Conservation (phyloP, 805 yeast species). For the Hanseniaspora thailandica region DNA sequence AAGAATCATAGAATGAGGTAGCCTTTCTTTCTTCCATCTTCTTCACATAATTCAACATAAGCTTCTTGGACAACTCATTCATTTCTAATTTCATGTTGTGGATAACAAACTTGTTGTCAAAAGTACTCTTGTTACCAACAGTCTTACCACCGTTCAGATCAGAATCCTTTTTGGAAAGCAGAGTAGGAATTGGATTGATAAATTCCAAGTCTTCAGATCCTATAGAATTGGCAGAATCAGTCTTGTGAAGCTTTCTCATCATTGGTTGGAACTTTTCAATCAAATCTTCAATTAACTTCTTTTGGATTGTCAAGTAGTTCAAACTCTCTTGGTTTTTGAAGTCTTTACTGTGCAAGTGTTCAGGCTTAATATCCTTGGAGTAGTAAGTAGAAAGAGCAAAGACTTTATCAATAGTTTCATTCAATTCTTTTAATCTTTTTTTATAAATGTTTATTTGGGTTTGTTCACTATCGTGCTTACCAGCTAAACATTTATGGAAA, state of each 20-base stretch:
- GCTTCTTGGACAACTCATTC: constrained; percentile 40
- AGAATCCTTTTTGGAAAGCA: constrained; percentile 1
- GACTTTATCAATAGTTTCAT: not conserved
- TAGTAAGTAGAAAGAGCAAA: not conserved
- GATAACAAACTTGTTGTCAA: constrained; percentile 47
- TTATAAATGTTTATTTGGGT: constrained; percentile 40
- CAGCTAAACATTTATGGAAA: constrained; percentile 45
- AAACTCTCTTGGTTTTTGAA: not conserved
- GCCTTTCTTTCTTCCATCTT: constrained; percentile 35
- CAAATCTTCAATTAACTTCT: not conserved
- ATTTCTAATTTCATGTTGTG: constrained; percentile 47
- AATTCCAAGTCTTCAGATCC: constrained; percentile 14
- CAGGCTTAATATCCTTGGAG: not conserved
- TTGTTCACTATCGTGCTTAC: constrained; percentile 40
- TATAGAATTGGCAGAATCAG: not conserved
- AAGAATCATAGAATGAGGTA: constrained; percentile 36
- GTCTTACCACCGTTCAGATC: not conserved
- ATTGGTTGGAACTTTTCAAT: constrained; percentile 6
- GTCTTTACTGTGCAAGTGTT: not conserved
- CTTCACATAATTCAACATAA: constrained; percentile 37
- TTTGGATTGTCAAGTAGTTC: not conserved
- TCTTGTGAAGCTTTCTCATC: not conserved
- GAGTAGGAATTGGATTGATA: constrained; percentile 9
- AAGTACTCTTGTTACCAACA: constrained; percentile 23
- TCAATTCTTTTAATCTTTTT: constrained; percentile 24